Base-by-base conservation (phyloP, 2,329 filamentous ascomycete species). In the Fusarium incarnatum region DNA sequence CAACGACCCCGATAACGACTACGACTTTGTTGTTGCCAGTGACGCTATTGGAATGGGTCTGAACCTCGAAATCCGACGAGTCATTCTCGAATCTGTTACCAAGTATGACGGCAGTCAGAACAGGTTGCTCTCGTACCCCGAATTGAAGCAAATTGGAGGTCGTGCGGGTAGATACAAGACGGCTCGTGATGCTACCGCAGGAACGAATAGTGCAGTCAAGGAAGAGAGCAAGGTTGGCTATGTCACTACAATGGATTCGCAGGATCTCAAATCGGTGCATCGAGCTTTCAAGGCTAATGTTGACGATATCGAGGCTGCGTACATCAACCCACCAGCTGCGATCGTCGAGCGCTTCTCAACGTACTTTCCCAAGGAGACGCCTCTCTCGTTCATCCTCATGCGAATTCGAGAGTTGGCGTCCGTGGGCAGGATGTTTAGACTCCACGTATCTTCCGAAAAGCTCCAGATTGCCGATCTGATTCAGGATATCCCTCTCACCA, bases 1-100 rank as follows among this genome's bases (percentile, higher is more conserved):
- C 85, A 99, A 99, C 77, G 93, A 98, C 69, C 94, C 94, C 0
- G 81, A 97, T 77, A 99, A 97, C 77, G 94, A 98, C 64, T 99
- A 98, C 77, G 96, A 99, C 78, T 97, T 90, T 73, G 84, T 99
- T 8, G 94, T 96, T 27, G 96, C 97, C 11, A 98, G 94, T 73
- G 94, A 98, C 80, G 96, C 96, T 48, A 95, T 99, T 67, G 96
- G 96, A 40, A 98, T 99, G 95, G 96, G 97, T 2, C 83, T 99
- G 23, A 99, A 99, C 76, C 81, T 99, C 78, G 94, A 90, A 80
- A 94, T 98, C 78, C 96, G 94, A 77, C 92, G 97, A 27, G 88
- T 99, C 65, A 88, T 99, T 56, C 96, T 99, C 71, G 93, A 97
- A 75, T 86, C 91, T 1, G 86, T 90, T 4, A 82, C 85, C 64